Evolutionary conservation across 129 eudicot species (phyloP).

Genomic region (Flaveria linearis): DNA sequence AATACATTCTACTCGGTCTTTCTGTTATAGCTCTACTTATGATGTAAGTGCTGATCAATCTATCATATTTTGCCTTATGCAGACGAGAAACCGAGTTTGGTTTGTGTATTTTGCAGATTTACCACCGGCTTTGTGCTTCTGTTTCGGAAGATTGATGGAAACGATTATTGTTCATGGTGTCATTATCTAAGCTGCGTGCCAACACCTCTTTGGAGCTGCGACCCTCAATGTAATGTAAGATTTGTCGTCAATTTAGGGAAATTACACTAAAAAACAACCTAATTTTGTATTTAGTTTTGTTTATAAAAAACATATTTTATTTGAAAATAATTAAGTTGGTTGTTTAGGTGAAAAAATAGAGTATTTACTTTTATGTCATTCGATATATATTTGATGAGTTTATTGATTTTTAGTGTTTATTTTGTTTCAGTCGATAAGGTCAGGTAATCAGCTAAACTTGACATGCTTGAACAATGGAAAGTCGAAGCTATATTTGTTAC

Average conservation of each 20-base stretch:
- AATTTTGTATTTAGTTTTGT: background rate
- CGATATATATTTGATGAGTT: background rate
- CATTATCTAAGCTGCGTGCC: slow-evolving; percentile 76
- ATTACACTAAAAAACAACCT: background rate
- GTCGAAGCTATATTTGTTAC: slow-evolving; percentile 36
- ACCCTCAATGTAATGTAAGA: slow-evolving; percentile 53
- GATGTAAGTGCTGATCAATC: slow-evolving; percentile 51
- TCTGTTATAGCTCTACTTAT: slow-evolving; percentile 38
- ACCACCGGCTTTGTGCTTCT: slow-evolving; percentile 41
- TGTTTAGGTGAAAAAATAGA: background rate
- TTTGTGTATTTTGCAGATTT: slow-evolving; percentile 46
- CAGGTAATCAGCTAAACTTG: slow-evolving; percentile 30
- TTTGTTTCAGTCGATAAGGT: slow-evolving; percentile 21
- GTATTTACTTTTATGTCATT: background rate
- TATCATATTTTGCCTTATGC: background rate
- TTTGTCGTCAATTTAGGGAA: background rate
- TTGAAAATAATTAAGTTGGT: background rate
- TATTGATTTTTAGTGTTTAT: background rate
- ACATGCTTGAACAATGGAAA: slow-evolving; percentile 34
- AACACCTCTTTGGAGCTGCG: slow-evolving; percentile 66
- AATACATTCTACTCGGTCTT: slow-evolving; percentile 37
- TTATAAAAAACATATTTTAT: background rate
- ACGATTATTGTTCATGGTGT: slow-evolving; percentile 74
- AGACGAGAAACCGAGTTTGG: background rate
- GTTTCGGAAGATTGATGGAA: slow-evolving; percentile 53